Conservation (phyloP, 2,329 filamentous ascomycete species). For the Monosporascus ibericus region DNA sequence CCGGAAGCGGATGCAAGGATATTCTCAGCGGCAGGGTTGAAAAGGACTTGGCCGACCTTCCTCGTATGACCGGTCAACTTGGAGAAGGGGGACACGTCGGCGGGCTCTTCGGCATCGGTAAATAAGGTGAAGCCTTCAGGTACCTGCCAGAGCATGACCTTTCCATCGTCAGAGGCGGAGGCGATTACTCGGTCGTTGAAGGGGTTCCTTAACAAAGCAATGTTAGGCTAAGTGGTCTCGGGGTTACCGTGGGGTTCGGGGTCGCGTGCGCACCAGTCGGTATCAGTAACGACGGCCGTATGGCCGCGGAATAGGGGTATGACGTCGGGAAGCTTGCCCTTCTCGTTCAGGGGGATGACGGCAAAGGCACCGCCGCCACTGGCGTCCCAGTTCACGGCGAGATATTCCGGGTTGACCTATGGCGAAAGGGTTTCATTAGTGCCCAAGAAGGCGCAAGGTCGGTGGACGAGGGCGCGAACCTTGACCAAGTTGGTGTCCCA, state of each 20-base stretch:
- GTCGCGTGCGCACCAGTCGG: slow-evolving; percentile 68
- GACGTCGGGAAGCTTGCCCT: slow-evolving; percentile 83
- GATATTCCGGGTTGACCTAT: slow-evolving; percentile 89
- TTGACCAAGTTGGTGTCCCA: slow-evolving; percentile 99
- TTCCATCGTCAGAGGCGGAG: slow-evolving; percentile 93
- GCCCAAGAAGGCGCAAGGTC: slow-evolving; percentile 2
- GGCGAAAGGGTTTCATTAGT: slow-evolving; percentile 12
- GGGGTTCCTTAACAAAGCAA: slow-evolving; percentile 62
- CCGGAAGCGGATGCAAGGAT: slow-evolving; percentile 92
- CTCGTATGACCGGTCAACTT: slow-evolving; percentile 85
- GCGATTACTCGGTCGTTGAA: slow-evolving; percentile 93
- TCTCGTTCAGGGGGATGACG: slow-evolving; percentile 85
- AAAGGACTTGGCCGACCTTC: slow-evolving; percentile 96
- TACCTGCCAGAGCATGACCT: slow-evolving; percentile 95
- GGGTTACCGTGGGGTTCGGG: slow-evolving; percentile 6
- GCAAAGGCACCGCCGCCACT: slow-evolving; percentile 95
- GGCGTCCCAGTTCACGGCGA: slow-evolving; percentile 97
- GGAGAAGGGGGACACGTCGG: slow-evolving; percentile 72
- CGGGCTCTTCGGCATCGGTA: slow-evolving; percentile 76
- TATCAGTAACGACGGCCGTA: slow-evolving; percentile 91
- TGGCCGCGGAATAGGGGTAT: slow-evolving; percentile 95
- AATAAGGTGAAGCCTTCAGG: slow-evolving; percentile 80
- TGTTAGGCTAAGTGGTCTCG: slow-evolving; percentile 21
- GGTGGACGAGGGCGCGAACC: slow-evolving; percentile 40
- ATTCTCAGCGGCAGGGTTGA: slow-evolving; percentile 94